phyloP scores from a whole-genome alignment of 805 yeast species.

The Lachancea meyersii region DNA sequence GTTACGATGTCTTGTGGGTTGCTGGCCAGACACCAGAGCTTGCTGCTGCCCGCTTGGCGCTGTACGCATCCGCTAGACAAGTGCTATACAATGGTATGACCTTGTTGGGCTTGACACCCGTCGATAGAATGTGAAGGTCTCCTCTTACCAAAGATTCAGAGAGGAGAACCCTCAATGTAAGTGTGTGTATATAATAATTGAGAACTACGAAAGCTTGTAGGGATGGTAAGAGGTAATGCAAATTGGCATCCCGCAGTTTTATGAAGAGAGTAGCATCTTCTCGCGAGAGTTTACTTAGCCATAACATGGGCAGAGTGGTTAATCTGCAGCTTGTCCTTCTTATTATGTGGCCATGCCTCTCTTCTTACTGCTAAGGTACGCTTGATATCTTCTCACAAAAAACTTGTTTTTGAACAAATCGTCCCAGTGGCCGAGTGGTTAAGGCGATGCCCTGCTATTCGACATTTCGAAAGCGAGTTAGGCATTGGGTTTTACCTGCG shows the following conservation, averaged over 20 bases:
- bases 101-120: slow-evolving; percentile 92
- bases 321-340: no score
- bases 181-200: background rate
- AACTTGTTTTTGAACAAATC: background rate
- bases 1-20: slow-evolving; percentile 94
- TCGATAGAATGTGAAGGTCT: slow-evolving; percentile 74
- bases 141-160: background rate
- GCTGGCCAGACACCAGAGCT: slow-evolving; percentile 87
- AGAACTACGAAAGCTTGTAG: no score
- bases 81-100: slow-evolving; percentile 85
- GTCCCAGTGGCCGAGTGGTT: slow-evolving; percentile 90
- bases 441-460: slow-evolving; percentile 87
- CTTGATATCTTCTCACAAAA: background rate
- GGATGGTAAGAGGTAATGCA: no score
- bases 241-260: no score
- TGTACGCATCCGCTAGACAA: slow-evolving; percentile 84
- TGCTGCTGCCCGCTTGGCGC: slow-evolving; percentile 85
- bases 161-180: background rate
- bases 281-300: no score
- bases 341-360: no score
- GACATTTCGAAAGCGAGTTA: slow-evolving; percentile 40
- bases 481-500: slow-evolving; percentile 91
- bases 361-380: background rate
- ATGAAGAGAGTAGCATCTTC: no score
- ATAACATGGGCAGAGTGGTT: no score